phyloP scores from a whole-genome alignment of 2,329 filamentous ascomycete genomes.

The Trichophyton mentagrophytes region DNA sequence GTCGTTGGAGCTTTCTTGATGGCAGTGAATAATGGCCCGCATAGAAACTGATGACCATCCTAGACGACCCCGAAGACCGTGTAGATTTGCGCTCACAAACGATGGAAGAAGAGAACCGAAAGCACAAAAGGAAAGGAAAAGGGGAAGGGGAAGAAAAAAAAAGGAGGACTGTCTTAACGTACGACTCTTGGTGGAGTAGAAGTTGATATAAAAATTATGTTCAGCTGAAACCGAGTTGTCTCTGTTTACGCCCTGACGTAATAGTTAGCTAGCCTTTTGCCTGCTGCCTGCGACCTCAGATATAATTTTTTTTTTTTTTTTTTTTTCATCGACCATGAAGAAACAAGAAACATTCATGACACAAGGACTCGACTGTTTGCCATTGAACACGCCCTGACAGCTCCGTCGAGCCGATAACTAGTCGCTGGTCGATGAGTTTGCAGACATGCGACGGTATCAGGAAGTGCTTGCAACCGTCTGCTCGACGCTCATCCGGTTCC shows the following conservation, averaged over 20 bases:
- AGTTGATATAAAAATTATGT: background rate
- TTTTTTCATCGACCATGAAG: too few relatives aligned
- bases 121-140: too few relatives aligned
- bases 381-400: background rate
- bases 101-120: too few relatives aligned
- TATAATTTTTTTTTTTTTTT: too few relatives aligned
- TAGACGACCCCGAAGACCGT: too few relatives aligned
- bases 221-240: background rate
- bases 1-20: background rate
- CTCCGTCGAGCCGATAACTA: background rate
- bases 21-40: background rate
- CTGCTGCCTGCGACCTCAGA: background rate
- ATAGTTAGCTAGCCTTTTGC: background rate
- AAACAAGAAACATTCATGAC: too few relatives aligned
- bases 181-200: background rate
- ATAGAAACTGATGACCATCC: background rate
- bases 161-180: background rate
- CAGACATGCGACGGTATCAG: conserved; percentile 23
- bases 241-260: background rate
- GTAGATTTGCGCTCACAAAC: too few relatives aligned
- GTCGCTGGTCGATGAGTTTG: background rate
- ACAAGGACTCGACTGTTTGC: background rate
- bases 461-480: conserved; percentile 24
- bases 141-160: background rate
- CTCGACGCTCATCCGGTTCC: conserved; percentile 26